phyloP scores from a whole-genome alignment of 495 filamentous ascomycete species.

The Aspergillus cavernicola region DNA sequence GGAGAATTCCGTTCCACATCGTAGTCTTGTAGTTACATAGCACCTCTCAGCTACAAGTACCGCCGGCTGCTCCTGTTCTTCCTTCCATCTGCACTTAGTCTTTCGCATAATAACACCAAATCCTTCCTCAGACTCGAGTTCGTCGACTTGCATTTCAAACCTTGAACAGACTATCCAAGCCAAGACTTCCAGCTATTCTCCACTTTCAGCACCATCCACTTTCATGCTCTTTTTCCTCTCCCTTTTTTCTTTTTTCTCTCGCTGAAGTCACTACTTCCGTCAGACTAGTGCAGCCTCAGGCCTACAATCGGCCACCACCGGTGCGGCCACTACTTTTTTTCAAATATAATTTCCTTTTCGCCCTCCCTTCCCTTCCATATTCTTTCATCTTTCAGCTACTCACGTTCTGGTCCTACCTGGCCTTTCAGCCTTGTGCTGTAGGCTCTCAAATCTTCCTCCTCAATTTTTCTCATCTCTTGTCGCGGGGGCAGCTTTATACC shows the following conservation, averaged over 20 bases:
- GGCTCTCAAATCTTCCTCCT: slow-evolving; percentile 6
- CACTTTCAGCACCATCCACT: slow-evolving; percentile 19
- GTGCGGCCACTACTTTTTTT: slow-evolving; percentile 27
- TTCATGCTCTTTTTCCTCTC: slow-evolving; percentile 16
- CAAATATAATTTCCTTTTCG: slow-evolving; percentile 17
- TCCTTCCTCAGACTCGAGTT: background rate
- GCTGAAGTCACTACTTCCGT: slow-evolving; percentile 24
- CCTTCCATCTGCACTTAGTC: background rate
- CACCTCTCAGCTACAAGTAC: background rate
- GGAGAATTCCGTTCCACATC: too few relatives aligned
- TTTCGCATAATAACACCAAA: background rate
- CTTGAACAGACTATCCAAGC: background rate
- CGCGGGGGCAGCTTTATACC: slow-evolving; percentile 14
- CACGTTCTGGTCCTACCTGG: slow-evolving; percentile 9
- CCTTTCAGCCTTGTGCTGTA: slow-evolving; percentile 26
- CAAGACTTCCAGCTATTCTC: slow-evolving; percentile 14
- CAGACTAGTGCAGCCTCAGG: slow-evolving; percentile 34
- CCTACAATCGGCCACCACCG: slow-evolving; percentile 19
- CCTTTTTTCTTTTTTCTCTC: background rate
- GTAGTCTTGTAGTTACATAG: background rate
- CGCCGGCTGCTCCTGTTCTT: background rate
- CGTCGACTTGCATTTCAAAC: background rate
- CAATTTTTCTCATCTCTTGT: slow-evolving; percentile 3
- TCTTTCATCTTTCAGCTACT: slow-evolving; percentile 11
- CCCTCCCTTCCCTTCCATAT: slow-evolving; percentile 3